Evolutionary conservation across 2,329 filamentous ascomycete species (phyloP).

Genomic region (Huntiella moniliformis): DNA sequence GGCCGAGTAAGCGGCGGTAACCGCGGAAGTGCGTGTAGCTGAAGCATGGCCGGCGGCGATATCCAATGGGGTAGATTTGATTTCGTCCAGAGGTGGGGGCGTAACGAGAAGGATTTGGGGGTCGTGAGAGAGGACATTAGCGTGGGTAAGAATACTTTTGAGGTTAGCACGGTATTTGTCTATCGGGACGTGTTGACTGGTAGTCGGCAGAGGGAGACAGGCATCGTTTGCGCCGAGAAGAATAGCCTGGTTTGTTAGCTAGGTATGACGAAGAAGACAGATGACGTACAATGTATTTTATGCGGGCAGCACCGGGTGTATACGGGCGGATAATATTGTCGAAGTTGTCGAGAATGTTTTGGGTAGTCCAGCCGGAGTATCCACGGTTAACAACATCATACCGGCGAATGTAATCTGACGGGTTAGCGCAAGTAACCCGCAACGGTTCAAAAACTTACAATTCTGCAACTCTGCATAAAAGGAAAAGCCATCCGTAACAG

Average conservation of each 20-base stretch:
- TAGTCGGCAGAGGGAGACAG: conserved; percentile 40
- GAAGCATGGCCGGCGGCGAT: conserved; percentile 26
- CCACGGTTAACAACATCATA: conserved; percentile 81
- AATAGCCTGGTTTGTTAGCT: conserved; percentile 33
- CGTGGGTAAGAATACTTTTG: conserved; percentile 51
- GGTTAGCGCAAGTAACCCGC: background rate
- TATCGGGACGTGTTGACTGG: conserved; percentile 61
- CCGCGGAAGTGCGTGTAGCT: conserved; percentile 26
- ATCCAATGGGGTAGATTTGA: conserved; percentile 36
- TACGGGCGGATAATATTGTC: conserved; percentile 53
- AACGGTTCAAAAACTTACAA: conserved; percentile 28
- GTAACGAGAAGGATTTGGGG: conserved; percentile 61
- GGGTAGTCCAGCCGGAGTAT: conserved; percentile 69
- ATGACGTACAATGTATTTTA: conserved; percentile 47
- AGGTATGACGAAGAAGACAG: background rate
- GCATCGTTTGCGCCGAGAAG: conserved; percentile 89
- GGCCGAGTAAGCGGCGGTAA: conserved; percentile 38
- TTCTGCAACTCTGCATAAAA: conserved; percentile 54
- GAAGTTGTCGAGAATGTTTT: conserved; percentile 51
- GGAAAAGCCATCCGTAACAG: conserved; percentile 47
- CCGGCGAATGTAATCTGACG: conserved; percentile 50
- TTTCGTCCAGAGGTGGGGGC: conserved; percentile 68
- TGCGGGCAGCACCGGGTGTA: conserved; percentile 32
- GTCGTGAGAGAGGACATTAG: conserved; percentile 46
- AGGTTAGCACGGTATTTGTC: conserved; percentile 58